Percentiles rank a stretch among this genome's conserved stretches.
phyloP scores from a whole-genome alignment of 345 rosid species.

The Trapa incisa region DNA sequence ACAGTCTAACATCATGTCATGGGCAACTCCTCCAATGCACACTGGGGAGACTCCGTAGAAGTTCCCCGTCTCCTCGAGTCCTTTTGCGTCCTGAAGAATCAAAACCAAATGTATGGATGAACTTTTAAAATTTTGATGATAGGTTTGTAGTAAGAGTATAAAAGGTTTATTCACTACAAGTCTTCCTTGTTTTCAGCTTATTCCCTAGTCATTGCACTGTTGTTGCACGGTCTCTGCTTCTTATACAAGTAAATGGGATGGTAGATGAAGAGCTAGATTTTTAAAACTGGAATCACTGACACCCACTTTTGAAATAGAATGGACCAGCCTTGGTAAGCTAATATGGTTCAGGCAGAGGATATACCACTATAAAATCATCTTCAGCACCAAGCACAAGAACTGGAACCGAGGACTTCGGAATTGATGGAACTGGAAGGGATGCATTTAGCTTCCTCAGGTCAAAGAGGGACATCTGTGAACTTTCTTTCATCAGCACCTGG shows the following conservation, averaged over 20 bases:
- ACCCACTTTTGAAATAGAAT: background rate
- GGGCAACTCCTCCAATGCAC: slow-evolving; percentile 64
- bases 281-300: no score
- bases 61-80: slow-evolving; percentile 48
- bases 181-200: no score
- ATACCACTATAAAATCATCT: slow-evolving; percentile 82
- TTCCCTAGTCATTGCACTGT: no score
- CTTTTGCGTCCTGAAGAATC: slow-evolving; percentile 41
- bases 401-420: slow-evolving; percentile 29
- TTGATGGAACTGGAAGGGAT: slow-evolving; percentile 71
- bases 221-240: no score
- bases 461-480: slow-evolving; percentile 65
- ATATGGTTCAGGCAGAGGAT: background rate
- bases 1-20: slow-evolving; percentile 85
- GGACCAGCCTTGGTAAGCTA: background rate
- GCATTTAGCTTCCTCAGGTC: slow-evolving; percentile 78
- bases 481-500: slow-evolving; percentile 65
- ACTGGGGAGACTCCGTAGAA: slow-evolving; percentile 52
- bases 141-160: no score
- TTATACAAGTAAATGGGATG: no score
- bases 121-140: no score
- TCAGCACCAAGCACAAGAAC: slow-evolving; percentile 66
- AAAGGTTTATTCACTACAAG: no score
- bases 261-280: no score
- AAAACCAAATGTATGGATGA: background rate